These are phyloP conservation scores for Arabidopsis lyrata DNA, from an alignment of 441 rosid species.

Conservation along the genomic window DNA sequence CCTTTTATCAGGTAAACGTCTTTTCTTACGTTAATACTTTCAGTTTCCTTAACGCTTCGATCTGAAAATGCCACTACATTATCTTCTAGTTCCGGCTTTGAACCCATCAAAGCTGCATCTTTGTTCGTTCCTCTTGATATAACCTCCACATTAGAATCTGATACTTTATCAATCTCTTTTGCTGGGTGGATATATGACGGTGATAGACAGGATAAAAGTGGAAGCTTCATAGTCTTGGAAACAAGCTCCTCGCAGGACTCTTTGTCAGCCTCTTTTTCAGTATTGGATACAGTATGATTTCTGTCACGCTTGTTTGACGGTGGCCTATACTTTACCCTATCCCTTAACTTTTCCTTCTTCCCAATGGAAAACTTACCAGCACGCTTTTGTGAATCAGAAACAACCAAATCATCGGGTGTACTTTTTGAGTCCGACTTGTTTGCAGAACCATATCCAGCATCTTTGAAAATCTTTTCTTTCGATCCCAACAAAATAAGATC, in stretches of 20 bases:
- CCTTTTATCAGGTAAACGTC: slow-evolving; percentile 21
- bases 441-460: slow-evolving; percentile 20
- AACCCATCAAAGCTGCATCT: slow-evolving; percentile 45
- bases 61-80: slow-evolving; percentile 27
- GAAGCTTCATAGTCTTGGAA: slow-evolving; percentile 73
- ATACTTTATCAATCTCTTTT: slow-evolving; percentile 49
- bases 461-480: slow-evolving; percentile 37
- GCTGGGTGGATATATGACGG: slow-evolving; percentile 46
- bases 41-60: slow-evolving; percentile 26
- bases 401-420: slow-evolving; percentile 1
- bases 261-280: slow-evolving; percentile 32
- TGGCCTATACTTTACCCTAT: slow-evolving; percentile 30
- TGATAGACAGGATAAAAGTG: slow-evolving; percentile 63
- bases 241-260: slow-evolving; percentile 61
- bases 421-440: slow-evolving; percentile 27
- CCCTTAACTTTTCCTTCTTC: slow-evolving; percentile 30
- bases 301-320: slow-evolving; percentile 24
- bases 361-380: slow-evolving; percentile 17
- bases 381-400: slow-evolving; percentile 31
- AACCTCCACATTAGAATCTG: slow-evolving; percentile 48
- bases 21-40: slow-evolving; percentile 29
- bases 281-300: slow-evolving; percentile 13
- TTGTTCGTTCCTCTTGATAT: slow-evolving; percentile 44
- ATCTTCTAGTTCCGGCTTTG: slow-evolving; percentile 26
- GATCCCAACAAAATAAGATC: slow-evolving; percentile 53